Percentiles rank a stretch among this genome's conserved stretches.
Conservation (phyloP, 2,329 filamentous ascomycete genomes). For the Verticillium tricorpus region DNA sequence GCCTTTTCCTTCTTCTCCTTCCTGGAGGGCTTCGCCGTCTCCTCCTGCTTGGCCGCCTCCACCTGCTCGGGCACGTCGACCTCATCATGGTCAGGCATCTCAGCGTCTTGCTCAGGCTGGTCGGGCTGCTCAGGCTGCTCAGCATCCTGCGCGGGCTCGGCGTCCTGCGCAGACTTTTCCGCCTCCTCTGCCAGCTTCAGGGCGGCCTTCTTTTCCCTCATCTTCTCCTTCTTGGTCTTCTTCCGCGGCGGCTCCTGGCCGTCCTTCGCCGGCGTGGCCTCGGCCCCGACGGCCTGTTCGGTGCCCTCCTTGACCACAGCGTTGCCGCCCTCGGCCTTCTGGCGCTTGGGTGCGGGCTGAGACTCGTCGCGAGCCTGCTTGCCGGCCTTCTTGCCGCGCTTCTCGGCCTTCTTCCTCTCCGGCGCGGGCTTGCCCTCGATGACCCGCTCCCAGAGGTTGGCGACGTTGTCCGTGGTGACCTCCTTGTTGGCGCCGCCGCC, state of each 20-base stretch:
- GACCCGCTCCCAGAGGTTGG: conserved; percentile 72
- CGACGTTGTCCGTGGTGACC: conserved; percentile 67
- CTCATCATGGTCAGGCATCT: conserved; percentile 21
- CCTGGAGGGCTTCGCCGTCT: conserved; percentile 75
- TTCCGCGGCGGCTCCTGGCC: conserved; percentile 20
- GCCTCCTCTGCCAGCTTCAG: conserved; percentile 10
- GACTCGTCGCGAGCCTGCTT: neutral
- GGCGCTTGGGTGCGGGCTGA: conserved; percentile 8
- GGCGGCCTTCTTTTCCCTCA: conserved; percentile 19
- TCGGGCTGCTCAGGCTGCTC: conserved; percentile 43
- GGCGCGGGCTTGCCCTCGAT: conserved; percentile 59
- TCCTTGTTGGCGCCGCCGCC: conserved; percentile 14
- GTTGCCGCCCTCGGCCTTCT: conserved; percentile 11
- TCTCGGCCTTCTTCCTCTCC: conserved; percentile 22
- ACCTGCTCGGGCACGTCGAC: conserved; percentile 36
- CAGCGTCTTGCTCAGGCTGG: conserved; percentile 26
- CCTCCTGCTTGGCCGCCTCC: conserved; percentile 66
- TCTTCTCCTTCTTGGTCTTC: conserved; percentile 33
- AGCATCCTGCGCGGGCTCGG: neutral
- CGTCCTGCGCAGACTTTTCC: conserved; percentile 11
- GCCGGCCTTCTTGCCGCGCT: conserved; percentile 20
- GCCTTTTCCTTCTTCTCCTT: conserved; percentile 51
- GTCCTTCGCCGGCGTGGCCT: conserved; percentile 14
- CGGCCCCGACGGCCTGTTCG: conserved; percentile 21
- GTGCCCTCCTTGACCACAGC: conserved; percentile 12